Percentiles rank a stretch among this genome's conserved stretches.
These are phyloP conservation scores for Amanita rubescens DNA, from an alignment of 768 basidiomycete species.

Conservation along the genomic window DNA sequence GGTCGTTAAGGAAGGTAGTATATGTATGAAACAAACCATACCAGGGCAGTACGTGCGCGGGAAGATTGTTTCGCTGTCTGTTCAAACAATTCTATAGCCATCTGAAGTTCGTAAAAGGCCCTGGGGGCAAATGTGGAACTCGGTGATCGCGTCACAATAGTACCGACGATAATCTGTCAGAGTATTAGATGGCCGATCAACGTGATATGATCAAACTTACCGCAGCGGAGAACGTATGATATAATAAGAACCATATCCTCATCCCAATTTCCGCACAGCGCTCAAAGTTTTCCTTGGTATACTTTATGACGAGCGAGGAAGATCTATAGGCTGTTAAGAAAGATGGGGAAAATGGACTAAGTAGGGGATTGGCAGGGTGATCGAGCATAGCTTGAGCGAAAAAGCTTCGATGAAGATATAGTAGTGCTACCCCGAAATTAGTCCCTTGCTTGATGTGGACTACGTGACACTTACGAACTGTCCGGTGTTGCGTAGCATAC, in stretches of 20 bases:
- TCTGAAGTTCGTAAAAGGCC: constrained; percentile 41
- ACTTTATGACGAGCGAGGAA: constrained; percentile 44
- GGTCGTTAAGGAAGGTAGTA: too few species aligned
- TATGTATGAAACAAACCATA: constrained; percentile 16
- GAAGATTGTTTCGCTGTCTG: constrained; percentile 34
- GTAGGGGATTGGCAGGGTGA: constrained; percentile 43
- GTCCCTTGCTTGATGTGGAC: not conserved
- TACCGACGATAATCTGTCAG: constrained; percentile 42
- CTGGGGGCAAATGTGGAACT: constrained; percentile 40
- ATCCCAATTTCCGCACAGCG: constrained; percentile 39
- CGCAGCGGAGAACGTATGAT: constrained; percentile 44
- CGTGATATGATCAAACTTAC: constrained; percentile 20
- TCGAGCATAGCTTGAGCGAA: constrained; percentile 53
- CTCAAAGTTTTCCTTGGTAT: constrained; percentile 41
- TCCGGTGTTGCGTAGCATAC: constrained; percentile 49
- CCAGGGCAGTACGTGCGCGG: constrained; percentile 41
- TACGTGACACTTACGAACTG: constrained; percentile 40
- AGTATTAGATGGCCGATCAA: not conserved
- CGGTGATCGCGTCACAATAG: constrained; percentile 52
- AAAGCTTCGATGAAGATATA: constrained; percentile 50
- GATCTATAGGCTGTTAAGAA: constrained; percentile 48
- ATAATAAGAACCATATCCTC: constrained; percentile 44
- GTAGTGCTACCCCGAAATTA: constrained; percentile 29
- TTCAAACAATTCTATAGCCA: constrained; percentile 41
- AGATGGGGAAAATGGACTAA: constrained; percentile 48